Conservation (phyloP, 108 stramenopile genomes). For the Epithemia pelagica region DNA sequence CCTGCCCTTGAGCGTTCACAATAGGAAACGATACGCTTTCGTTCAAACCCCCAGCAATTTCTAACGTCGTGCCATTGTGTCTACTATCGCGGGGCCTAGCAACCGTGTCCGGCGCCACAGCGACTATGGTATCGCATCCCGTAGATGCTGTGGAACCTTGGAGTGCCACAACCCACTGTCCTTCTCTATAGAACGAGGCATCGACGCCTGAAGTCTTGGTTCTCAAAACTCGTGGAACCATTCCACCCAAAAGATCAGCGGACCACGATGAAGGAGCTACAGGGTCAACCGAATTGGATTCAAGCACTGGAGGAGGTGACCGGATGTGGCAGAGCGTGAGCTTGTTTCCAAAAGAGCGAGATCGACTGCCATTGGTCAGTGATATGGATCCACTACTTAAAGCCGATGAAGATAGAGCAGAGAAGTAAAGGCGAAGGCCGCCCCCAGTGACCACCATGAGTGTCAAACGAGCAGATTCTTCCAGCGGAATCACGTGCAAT, state of each 20-base stretch:
- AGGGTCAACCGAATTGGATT: not conserved
- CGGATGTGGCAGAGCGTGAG: constrained; percentile 78
- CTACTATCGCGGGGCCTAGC: constrained; percentile 21
- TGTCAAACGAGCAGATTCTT: constrained; percentile 62
- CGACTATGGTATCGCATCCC: constrained; percentile 51
- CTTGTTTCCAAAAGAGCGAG: constrained; percentile 22
- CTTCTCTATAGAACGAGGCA: constrained; percentile 47
- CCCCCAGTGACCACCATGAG: constrained; percentile 75
- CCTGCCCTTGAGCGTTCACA: constrained; percentile 16
- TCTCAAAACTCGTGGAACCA: not conserved
- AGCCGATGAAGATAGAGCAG: constrained; percentile 31
- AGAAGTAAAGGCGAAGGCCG: constrained; percentile 74
- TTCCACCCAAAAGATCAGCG: not conserved
- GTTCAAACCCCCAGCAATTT: constrained; percentile 57
- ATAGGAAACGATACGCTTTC: constrained; percentile 67
- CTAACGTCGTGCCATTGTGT: constrained; percentile 1
- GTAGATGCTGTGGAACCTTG: not conserved
- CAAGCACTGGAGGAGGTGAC: constrained; percentile 41
- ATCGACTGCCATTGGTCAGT: not conserved
- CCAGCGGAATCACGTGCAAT: constrained; percentile 46
- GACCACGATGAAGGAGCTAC: not conserved
- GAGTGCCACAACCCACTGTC: constrained; percentile 59
- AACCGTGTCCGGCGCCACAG: constrained; percentile 46
- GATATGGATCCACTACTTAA: constrained; percentile 16
- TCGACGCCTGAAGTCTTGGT: constrained; percentile 40